Percentiles rank a stretch among this genome's conserved stretches.
Evolutionary conservation across 148 eudicot species (phyloP).

Genomic region (Pharnaceum exiguum): DNA sequence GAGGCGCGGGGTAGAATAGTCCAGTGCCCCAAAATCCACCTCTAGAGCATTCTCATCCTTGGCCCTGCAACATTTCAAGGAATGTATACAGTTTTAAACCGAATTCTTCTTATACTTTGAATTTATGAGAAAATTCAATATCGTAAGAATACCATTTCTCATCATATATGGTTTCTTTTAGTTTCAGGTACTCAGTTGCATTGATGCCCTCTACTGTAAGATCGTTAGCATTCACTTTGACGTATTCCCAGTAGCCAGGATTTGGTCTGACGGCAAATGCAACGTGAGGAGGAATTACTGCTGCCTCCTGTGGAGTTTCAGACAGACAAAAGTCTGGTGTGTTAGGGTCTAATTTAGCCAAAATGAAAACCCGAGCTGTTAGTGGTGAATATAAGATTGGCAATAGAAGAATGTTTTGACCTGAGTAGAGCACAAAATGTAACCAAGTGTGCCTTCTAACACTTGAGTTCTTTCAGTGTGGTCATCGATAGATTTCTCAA

Average conservation of each 20-base stretch:
- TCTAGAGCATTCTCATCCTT: conserved; percentile 83
- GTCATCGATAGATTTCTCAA: conserved; percentile 60
- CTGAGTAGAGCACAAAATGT: conserved; percentile 82
- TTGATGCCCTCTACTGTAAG: conserved; percentile 71
- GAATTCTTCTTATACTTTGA: not conserved
- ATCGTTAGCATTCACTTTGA: conserved; percentile 66
- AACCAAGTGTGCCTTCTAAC: conserved; percentile 78
- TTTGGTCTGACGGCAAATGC: conserved; percentile 82
- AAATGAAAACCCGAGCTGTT: not conserved
- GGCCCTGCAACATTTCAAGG: conserved; percentile 51
- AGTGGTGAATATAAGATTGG: too few relatives aligned
- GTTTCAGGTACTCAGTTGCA: conserved; percentile 63
- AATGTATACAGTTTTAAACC: not conserved
- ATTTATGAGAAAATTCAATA: not conserved
- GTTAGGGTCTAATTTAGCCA: not conserved
- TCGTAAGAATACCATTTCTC: conserved; percentile 49
- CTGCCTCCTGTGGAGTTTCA: conserved; percentile 73
- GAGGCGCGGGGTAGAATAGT: conserved; percentile 50
- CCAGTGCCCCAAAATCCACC: conserved; percentile 83
- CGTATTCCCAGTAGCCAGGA: conserved; percentile 87
- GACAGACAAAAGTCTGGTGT: not conserved
- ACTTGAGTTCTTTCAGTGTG: conserved; percentile 51
- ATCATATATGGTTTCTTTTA: conserved; percentile 68
- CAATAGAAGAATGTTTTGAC: conserved; percentile 14
- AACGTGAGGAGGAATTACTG: conserved; percentile 76